These are phyloP conservation scores for Eustoma russellianum DNA, from an alignment of 257 asterid genomes.

Conservation along the genomic window DNA sequence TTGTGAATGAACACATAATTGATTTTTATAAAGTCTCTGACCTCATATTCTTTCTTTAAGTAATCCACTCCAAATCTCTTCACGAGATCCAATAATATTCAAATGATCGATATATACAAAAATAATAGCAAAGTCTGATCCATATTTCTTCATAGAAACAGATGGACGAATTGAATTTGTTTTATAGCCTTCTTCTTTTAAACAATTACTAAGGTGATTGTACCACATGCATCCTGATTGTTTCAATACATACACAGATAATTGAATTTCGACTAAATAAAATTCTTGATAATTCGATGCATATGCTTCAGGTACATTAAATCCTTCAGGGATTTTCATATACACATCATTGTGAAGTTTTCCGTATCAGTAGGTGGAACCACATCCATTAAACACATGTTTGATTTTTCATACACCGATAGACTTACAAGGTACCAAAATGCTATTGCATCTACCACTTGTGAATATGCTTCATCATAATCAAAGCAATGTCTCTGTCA, in stretches of 20 bases:
- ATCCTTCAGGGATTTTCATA: background rate
- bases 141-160: background rate
- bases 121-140: background rate
- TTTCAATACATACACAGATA: background rate
- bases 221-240: background rate
- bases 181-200: background rate
- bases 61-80: too few relatives aligned
- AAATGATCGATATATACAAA: background rate
- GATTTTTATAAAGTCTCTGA: too few relatives aligned
- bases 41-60: too few relatives aligned
- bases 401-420: background rate
- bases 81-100: background rate
- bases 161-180: background rate
- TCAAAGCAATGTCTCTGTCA: too few relatives aligned
- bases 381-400: background rate
- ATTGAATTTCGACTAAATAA: background rate
- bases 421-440: background rate
- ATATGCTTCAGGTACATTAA: conserved; percentile 1
- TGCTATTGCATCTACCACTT: too few relatives aligned
- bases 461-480: too few relatives aligned
- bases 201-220: background rate
- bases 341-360: background rate
- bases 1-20: too few relatives aligned
- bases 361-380: background rate
- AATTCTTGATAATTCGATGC: background rate